Evolutionary conservation across 2,329 filamentous ascomycete species (phyloP).

Genomic region (Colletotrichum gloeosporioides): DNA sequence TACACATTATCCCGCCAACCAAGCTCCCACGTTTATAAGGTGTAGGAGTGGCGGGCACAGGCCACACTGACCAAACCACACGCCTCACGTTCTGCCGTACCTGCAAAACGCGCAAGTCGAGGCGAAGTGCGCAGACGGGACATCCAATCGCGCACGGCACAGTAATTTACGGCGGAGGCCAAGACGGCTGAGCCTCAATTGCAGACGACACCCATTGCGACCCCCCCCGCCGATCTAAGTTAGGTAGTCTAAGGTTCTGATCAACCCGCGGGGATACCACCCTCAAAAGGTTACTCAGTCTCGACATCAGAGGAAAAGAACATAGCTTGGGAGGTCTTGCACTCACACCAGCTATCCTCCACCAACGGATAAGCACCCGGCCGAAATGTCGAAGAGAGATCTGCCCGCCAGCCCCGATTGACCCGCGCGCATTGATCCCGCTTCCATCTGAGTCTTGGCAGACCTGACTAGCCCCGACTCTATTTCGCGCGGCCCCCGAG

Average conservation of each 20-base stretch:
- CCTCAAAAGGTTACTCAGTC: neutral
- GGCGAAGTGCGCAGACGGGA: neutral
- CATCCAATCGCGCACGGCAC: neutral
- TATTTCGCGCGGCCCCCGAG: neutral
- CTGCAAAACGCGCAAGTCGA: neutral
- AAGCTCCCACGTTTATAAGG: neutral
- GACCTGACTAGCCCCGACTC: neutral
- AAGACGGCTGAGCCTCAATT: conserved; percentile 16
- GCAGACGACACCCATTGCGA: conserved; percentile 6
- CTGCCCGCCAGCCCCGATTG: neutral
- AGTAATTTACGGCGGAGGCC: neutral
- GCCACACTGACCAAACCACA: neutral
- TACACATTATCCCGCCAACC: neutral
- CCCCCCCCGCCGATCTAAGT: neutral
- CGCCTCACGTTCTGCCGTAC: neutral
- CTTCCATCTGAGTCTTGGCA: neutral
- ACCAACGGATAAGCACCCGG: neutral
- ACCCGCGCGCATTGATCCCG: neutral
- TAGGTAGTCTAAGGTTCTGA: neutral
- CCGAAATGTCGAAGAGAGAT: neutral
- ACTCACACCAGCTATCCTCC: too few species aligned
- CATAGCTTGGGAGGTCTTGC: too few species aligned
- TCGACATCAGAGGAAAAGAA: neutral
- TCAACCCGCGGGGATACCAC: neutral
- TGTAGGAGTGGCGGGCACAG: neutral